phyloP scores from a whole-genome alignment of 306 rosid species.

The Medicago truncatula region DNA sequence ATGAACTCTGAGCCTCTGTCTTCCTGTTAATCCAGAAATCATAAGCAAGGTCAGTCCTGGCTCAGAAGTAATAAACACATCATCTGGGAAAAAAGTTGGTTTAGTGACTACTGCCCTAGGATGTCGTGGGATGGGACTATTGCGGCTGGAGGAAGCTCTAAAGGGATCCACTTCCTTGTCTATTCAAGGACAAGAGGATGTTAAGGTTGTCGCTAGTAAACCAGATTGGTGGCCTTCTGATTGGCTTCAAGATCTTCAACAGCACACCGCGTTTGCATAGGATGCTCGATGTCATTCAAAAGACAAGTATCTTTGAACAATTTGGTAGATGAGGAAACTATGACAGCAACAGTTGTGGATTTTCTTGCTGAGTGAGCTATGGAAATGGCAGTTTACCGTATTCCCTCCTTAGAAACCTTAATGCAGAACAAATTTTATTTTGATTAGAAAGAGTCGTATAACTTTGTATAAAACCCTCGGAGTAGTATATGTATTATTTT shows the following conservation, averaged over 20 bases:
- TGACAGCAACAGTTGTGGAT: constrained; percentile 13
- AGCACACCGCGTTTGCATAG: constrained; percentile 49
- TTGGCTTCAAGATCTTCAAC: constrained; percentile 54
- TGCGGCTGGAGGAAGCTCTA: constrained; percentile 74
- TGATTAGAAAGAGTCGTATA: constrained; percentile 14
- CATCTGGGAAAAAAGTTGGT: constrained; percentile 70
- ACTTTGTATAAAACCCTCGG: constrained; percentile 2
- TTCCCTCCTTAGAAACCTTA: constrained; percentile 24
- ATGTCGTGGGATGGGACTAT: constrained; percentile 74
- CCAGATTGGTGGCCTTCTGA: constrained; percentile 69
- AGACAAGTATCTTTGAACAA: constrained; percentile 13
- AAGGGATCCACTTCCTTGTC: constrained; percentile 57
- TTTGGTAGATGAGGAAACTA: constrained; percentile 3
- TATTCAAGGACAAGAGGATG: constrained; percentile 61
- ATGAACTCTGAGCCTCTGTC: constrained; percentile 22
- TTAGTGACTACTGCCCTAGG: constrained; percentile 68
- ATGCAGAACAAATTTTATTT: constrained; percentile 29
- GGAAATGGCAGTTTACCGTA: constrained; percentile 15
- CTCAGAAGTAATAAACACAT: constrained; percentile 58
- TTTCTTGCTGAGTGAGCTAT: constrained; percentile 37
- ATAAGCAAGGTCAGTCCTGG: constrained; percentile 62
- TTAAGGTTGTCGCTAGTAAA: constrained; percentile 65
- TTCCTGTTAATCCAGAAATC: constrained; percentile 53
- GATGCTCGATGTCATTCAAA: constrained; percentile 32
- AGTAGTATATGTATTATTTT: constrained; percentile 4